Conservation (phyloP, 441 rosid genomes). For the Kokia cookei region DNA sequence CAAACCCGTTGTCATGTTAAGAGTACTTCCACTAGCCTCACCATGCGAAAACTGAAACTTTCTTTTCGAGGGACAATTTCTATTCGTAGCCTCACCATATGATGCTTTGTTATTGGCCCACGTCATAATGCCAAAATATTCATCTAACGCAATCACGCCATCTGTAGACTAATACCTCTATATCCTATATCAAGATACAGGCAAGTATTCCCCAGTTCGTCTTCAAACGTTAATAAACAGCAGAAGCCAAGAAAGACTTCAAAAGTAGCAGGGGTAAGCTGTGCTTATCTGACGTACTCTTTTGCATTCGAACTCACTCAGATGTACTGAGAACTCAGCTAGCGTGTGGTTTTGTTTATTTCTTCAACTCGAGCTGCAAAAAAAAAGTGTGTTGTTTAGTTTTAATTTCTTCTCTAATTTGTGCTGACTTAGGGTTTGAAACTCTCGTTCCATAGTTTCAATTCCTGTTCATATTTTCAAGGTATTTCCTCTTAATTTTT, state of each 20-base stretch:
- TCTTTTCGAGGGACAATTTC: background rate
- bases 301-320: background rate
- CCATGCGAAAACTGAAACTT: too few species aligned
- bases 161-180: background rate
- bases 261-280: background rate
- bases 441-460: background rate
- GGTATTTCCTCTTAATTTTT: background rate
- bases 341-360: background rate
- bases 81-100: too few species aligned
- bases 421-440: slow-evolving; percentile 6
- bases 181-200: background rate
- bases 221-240: background rate
- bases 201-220: background rate
- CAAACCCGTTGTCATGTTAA: too few species aligned
- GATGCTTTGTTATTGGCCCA: background rate
- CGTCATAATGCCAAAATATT: background rate
- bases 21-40: too few species aligned
- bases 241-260: background rate
- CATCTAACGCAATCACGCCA: background rate
- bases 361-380: background rate
- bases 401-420: background rate
- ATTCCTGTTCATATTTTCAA: background rate
- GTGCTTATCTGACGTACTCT: background rate
- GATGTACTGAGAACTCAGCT: background rate
- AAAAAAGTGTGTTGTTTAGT: background rate